Percentiles rank a stretch among this genome's conserved stretches.
These are phyloP conservation scores for Hypericum perforatum DNA, from an alignment of 345 rosid species.

Conservation along the genomic window DNA sequence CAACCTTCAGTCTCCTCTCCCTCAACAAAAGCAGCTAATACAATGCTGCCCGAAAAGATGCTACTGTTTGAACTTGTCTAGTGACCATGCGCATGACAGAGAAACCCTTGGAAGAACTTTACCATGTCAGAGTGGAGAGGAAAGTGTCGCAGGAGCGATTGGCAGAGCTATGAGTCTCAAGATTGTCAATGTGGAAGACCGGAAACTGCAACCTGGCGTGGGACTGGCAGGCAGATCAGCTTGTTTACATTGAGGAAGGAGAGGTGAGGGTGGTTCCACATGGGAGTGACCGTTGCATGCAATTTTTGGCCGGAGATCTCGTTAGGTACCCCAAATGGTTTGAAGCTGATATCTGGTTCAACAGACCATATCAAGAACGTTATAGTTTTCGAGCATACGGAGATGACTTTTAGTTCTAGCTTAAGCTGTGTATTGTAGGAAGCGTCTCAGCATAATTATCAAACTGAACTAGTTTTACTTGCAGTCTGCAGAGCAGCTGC, in stretches of 20 bases:
- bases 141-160: slow-evolving; percentile 46
- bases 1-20: too few species aligned
- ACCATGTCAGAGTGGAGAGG: slow-evolving; percentile 69
- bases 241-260: slow-evolving; percentile 93
- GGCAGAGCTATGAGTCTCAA: slow-evolving; percentile 61
- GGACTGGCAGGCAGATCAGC: slow-evolving; percentile 96
- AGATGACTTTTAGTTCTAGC: slow-evolving; percentile 38
- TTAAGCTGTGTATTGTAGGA: too few species aligned
- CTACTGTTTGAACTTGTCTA: too few species aligned
- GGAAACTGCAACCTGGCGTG: slow-evolving; percentile 71
- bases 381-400: slow-evolving; percentile 80
- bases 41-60: too few species aligned
- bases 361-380: slow-evolving; percentile 73
- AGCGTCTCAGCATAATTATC: too few species aligned
- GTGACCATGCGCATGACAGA: slow-evolving; percentile 13
- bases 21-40: too few species aligned
- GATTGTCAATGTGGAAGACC: slow-evolving; percentile 85
- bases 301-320: slow-evolving; percentile 76
- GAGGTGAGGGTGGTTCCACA: slow-evolving; percentile 92
- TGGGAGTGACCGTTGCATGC: slow-evolving; percentile 70
- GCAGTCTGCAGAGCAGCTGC: too few species aligned
- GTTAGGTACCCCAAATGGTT: slow-evolving; percentile 93
- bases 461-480: too few species aligned
- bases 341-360: slow-evolving; percentile 86
- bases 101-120: slow-evolving; percentile 69